Base-by-base conservation (phyloP, 139 green algal genomes). In the Helicosporidium sp. region DNA sequence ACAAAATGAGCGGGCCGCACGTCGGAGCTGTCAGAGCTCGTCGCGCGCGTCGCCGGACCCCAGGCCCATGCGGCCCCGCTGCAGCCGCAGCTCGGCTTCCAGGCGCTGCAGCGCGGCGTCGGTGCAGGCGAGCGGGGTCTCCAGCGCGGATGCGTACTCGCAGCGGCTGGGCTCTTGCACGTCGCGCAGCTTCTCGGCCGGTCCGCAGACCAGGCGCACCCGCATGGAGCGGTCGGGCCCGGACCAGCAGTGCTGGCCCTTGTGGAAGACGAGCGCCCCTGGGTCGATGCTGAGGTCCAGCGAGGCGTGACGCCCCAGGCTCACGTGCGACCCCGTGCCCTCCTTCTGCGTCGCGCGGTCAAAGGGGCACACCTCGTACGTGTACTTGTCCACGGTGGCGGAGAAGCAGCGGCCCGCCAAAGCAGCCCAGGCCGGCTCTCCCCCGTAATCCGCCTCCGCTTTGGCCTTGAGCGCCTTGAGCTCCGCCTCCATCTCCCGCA, bases 351-450 rank as follows among this genome's bases (percentile, higher is more conserved):
- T 28, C 1, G 77, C 75, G 22, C 68, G 43, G 20, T 62, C 57
- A 54, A 80, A 93, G 42, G 74, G 69, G 64, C 83, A 92, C 5
- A 84, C 52, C 36, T 66, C 46, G 61, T 87, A 87, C 3, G 54
- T 74, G 58, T 82, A 87, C 60, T 85, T 80, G 22, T 82, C 72
- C 31, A 73, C 63, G 19, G 64, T 35, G 13, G 46, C 43, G 5
- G 58, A 35, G 29, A 75, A 59, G 58, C 77, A 87, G 28, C 54
- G 50, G 52, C 54, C 68, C 5, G 46, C 42, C 18, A 87, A 60
- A 7, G 52, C 36, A 4, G 50, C 42, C 53, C 66, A 75, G 3
- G 53, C 65, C 40, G 64, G 62, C 4, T 69, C 52, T 7, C 55
- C 44, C 12, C 67, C 77, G 35, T 65, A 77, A 33, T 62, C 46